Conservation (phyloP, 1,284 basidiomycete species). For the Bjerkandera adusta region DNA sequence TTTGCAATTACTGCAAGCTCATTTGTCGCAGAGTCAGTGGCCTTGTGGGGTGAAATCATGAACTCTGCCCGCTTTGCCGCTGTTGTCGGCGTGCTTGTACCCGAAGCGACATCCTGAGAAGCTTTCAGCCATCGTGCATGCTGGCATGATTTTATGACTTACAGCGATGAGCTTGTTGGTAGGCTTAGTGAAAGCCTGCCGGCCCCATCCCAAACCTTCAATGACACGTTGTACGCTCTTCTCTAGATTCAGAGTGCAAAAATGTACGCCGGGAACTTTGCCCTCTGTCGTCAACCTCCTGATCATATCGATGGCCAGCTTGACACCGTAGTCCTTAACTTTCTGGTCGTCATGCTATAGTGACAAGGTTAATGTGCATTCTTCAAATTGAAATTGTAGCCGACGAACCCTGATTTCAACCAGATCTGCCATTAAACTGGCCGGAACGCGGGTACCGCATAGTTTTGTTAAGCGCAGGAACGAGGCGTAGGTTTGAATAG, state of each 20-base stretch:
- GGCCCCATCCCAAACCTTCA: slow-evolving; percentile 72
- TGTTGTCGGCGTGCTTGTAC: slow-evolving; percentile 11
- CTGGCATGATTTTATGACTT: slow-evolving; percentile 21
- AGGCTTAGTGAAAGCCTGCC: not conserved
- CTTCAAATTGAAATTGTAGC: not conserved
- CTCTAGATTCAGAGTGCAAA: slow-evolving; percentile 97
- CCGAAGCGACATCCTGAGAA: slow-evolving; percentile 23
- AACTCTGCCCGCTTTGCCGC: slow-evolving; percentile 33
- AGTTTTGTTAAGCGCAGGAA: slow-evolving; percentile 91
- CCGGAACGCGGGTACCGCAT: slow-evolving; percentile 81
- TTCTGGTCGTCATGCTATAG: slow-evolving; percentile 84
- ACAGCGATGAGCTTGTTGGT: slow-evolving; percentile 74
- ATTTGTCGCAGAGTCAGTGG: slow-evolving; percentile 54
- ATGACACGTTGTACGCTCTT: slow-evolving; percentile 92
- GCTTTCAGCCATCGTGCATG: not conserved
- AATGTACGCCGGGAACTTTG: slow-evolving; percentile 82
- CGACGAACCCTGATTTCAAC: slow-evolving; percentile 74
- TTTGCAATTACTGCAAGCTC: slow-evolving; percentile 39
- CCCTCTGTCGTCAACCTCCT: slow-evolving; percentile 50
- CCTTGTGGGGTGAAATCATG: slow-evolving; percentile 59
- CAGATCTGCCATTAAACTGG: slow-evolving; percentile 64
- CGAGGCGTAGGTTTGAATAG: slow-evolving; percentile 94
- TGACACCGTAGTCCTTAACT: slow-evolving; percentile 88
- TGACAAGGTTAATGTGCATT: slow-evolving; percentile 1
- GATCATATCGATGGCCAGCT: slow-evolving; percentile 79